phyloP scores from a whole-genome alignment of 768 basidiomycete species.

The Mycena capillaripes region DNA sequence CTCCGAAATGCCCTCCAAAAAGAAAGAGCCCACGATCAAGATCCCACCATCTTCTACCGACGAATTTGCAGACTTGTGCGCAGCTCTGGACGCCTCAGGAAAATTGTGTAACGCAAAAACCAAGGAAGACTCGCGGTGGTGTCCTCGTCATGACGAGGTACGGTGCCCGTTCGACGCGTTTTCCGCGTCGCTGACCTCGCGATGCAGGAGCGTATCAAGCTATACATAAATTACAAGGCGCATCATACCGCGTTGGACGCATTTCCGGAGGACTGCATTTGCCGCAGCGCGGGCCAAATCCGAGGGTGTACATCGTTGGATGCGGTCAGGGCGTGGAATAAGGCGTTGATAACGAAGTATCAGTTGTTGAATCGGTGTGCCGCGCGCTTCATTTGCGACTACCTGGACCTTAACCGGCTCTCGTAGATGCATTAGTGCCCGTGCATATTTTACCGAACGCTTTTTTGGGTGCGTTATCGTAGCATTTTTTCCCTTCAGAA shows the following conservation, averaged over 20 bases:
- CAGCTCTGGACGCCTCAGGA: conserved; percentile 29
- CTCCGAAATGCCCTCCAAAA: conserved; percentile 23
- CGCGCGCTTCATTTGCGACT: not conserved
- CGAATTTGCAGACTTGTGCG: conserved; percentile 21
- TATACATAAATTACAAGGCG: conserved; percentile 53
- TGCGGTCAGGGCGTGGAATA: conserved; percentile 49
- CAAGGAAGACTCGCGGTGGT: conserved; percentile 39
- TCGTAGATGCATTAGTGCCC: conserved; percentile 54
- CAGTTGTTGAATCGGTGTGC: conserved; percentile 48
- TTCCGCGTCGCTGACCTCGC: conserved; percentile 5
- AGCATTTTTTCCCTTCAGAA: not conserved
- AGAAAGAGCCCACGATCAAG: not conserved
- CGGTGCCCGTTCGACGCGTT: conserved; percentile 9
- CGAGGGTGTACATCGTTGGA: conserved; percentile 46
- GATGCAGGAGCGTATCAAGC: conserved; percentile 49
- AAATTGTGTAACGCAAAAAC: conserved; percentile 21
- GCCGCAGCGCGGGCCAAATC: conserved; percentile 40
- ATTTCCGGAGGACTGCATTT: conserved; percentile 44
- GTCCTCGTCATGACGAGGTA: conserved; percentile 48
- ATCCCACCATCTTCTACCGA: not conserved
- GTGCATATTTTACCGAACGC: conserved; percentile 53
- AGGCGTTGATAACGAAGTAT: conserved; percentile 47
- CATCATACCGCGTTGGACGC: conserved; percentile 48
- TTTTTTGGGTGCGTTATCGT: conserved; percentile 53
- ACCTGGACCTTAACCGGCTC: not conserved